A percentile compares a stretch with the other conserved stretches of the same genome.
Conservation (phyloP, 176 grass and related monocot genomes). For the Pontederia crassipes region DNA sequence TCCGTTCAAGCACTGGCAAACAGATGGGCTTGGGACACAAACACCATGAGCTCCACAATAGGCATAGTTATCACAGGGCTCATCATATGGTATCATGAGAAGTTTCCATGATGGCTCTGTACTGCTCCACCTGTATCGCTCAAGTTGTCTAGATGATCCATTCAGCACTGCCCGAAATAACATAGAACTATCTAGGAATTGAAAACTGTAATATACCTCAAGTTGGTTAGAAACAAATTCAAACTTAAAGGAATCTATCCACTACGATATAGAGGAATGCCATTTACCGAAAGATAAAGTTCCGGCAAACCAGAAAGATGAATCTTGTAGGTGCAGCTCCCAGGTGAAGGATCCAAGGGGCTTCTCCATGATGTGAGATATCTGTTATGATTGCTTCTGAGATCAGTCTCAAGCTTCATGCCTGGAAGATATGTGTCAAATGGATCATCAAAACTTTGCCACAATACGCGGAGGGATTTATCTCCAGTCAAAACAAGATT, state of each 20-base stretch:
- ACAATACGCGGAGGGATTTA: background rate
- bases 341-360: slow-evolving; percentile 35
- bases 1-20: slow-evolving; percentile 40
- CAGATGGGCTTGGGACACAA: slow-evolving; percentile 28
- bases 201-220: slow-evolving; percentile 42
- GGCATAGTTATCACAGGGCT: slow-evolving; percentile 47
- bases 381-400: slow-evolving; percentile 16
- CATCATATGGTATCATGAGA: slow-evolving; percentile 4
- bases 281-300: slow-evolving; percentile 35
- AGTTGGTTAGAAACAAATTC: slow-evolving; percentile 35
- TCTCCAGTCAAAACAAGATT: no score
- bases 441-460: slow-evolving; percentile 62
- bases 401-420: slow-evolving; percentile 44
- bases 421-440: slow-evolving; percentile 59
- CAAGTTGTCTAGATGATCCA: background rate
- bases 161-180: background rate
- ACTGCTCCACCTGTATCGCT: background rate
- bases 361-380: slow-evolving; percentile 50
- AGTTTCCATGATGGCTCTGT: slow-evolving; percentile 9
- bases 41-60: slow-evolving; percentile 39
- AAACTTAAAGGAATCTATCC: slow-evolving; percentile 29
- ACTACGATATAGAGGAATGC: slow-evolving; percentile 30
- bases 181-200: slow-evolving; percentile 7
- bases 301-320: slow-evolving; percentile 35
- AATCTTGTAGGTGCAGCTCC: slow-evolving; percentile 31